Evolutionary conservation across 306 rosid species (phyloP).

Genomic region (Cicer arietinum): DNA sequence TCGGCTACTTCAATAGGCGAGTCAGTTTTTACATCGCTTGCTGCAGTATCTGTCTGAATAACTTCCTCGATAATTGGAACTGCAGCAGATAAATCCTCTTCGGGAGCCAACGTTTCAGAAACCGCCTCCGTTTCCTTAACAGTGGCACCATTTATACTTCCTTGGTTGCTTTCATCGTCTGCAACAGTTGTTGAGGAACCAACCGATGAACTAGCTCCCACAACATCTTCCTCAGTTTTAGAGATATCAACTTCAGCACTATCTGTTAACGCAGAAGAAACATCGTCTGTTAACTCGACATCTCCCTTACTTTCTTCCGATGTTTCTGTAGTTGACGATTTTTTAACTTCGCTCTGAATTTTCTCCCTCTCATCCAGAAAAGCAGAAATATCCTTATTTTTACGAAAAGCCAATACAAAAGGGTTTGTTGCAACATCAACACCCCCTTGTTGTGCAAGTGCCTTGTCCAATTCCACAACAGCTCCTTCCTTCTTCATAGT

Average conservation of each 20-base stretch:
- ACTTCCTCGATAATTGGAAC: slow-evolving; percentile 49
- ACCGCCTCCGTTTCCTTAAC: slow-evolving; percentile 53
- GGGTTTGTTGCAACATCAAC: slow-evolving; percentile 82
- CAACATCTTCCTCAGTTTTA: slow-evolving; percentile 42
- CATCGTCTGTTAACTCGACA: slow-evolving; percentile 42
- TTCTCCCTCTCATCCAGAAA: slow-evolving; percentile 85
- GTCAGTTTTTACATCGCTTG: slow-evolving; percentile 47
- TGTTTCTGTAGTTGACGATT: slow-evolving; percentile 46
- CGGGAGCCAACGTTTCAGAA: slow-evolving; percentile 54
- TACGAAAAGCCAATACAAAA: slow-evolving; percentile 84
- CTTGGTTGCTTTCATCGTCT: slow-evolving; percentile 45
- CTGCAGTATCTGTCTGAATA: slow-evolving; percentile 46
- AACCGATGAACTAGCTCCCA: slow-evolving; percentile 46
- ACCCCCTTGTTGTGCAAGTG: slow-evolving; percentile 55
- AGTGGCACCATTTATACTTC: slow-evolving; percentile 36
- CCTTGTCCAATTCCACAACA: slow-evolving; percentile 44
- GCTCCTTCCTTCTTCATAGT: slow-evolving; percentile 96
- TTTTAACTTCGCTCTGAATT: slow-evolving; percentile 50
- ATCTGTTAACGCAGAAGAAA: slow-evolving; percentile 49
- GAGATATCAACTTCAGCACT: slow-evolving; percentile 43
- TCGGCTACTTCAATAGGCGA: slow-evolving; percentile 49
- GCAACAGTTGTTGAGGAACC: slow-evolving; percentile 47
- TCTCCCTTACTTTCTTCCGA: slow-evolving; percentile 54
- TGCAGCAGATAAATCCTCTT: slow-evolving; percentile 42
- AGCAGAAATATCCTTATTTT: slow-evolving; percentile 82